phyloP scores from a whole-genome alignment of 78 protist genomes.

The Neovahlkampfia damariscottae region DNA sequence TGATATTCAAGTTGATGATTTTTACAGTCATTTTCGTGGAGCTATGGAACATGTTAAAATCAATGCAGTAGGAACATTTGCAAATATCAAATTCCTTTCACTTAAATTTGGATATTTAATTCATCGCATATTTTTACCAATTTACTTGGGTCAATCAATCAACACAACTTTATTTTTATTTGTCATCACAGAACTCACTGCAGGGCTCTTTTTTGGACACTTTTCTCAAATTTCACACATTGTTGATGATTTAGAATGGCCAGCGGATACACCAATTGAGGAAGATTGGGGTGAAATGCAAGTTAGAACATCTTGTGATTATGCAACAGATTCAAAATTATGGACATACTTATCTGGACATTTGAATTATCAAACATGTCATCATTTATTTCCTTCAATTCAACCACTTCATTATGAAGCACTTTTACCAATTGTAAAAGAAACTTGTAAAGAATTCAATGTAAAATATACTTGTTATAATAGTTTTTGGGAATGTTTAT shows the following conservation, averaged over 20 bases:
- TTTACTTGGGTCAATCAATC: too few relatives aligned
- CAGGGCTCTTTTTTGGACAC: too few relatives aligned
- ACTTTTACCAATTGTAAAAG: background rate
- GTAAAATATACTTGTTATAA: background rate
- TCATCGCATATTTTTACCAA: too few relatives aligned
- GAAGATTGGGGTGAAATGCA: background rate
- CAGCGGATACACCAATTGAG: background rate
- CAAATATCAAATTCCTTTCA: too few relatives aligned
- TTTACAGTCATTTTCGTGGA: too few relatives aligned
- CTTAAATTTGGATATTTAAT: too few relatives aligned
- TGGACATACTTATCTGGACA: background rate
- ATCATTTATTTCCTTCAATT: background rate
- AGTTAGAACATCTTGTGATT: background rate
- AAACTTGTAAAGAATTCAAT: background rate
- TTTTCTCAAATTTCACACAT: background rate
- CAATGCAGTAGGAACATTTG: too few relatives aligned
- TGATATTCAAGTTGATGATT: too few relatives aligned
- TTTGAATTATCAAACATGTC: background rate
- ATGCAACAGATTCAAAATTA: background rate
- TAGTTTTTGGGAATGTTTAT: too few relatives aligned
- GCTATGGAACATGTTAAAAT: too few relatives aligned
- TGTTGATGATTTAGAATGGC: background rate
- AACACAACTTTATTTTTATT: too few relatives aligned
- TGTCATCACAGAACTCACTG: too few relatives aligned
- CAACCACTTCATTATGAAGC: background rate